Evolutionary conservation across 2,329 filamentous ascomycete species (phyloP).

Genomic region (Colletotrichum shisoi): DNA sequence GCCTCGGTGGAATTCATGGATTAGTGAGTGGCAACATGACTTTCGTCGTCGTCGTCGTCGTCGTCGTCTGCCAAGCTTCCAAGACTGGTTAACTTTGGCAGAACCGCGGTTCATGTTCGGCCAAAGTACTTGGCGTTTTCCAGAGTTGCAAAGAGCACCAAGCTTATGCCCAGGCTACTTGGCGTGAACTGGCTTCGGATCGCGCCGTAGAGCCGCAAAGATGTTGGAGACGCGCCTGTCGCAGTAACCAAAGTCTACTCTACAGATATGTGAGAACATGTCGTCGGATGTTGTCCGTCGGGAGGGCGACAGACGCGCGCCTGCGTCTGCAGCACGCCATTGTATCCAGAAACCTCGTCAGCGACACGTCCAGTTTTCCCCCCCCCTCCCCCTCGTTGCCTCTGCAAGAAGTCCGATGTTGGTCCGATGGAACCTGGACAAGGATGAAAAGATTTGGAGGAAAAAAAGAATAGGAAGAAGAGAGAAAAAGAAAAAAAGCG

Average conservation of each 20-base stretch:
- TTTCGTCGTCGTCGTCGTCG: too few relatives aligned
- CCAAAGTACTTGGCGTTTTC: neutral
- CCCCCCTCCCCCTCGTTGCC: neutral
- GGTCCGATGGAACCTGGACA: slow-evolving; percentile 12
- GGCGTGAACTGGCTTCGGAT: neutral
- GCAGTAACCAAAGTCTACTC: too few relatives aligned
- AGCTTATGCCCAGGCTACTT: slow-evolving; percentile 12
- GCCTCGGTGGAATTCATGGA: too few relatives aligned
- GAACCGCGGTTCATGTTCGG: neutral
- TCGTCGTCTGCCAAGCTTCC: neutral
- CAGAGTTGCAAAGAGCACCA: neutral
- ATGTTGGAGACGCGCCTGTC: too few relatives aligned
- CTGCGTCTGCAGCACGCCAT: slow-evolving; percentile 27
- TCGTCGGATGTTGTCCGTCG: slow-evolving; percentile 20
- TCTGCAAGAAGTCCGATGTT: slow-evolving; percentile 12
- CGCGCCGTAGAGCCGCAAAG: slow-evolving; percentile 11
- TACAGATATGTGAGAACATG: neutral
- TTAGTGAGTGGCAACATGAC: neutral
- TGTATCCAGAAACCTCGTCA: slow-evolving; percentile 35
- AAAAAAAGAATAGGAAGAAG: too few relatives aligned
- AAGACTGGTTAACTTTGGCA: neutral
- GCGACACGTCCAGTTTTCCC: slow-evolving; percentile 11
- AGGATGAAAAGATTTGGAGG: neutral
- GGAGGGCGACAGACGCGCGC: neutral
- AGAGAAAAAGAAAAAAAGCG: too few relatives aligned